Percentiles rank a stretch among this genome's conserved stretches.
Evolutionary conservation across 768 basidiomycete genomes (phyloP).

Genomic region (Xerocomus brunneocitrinus): DNA sequence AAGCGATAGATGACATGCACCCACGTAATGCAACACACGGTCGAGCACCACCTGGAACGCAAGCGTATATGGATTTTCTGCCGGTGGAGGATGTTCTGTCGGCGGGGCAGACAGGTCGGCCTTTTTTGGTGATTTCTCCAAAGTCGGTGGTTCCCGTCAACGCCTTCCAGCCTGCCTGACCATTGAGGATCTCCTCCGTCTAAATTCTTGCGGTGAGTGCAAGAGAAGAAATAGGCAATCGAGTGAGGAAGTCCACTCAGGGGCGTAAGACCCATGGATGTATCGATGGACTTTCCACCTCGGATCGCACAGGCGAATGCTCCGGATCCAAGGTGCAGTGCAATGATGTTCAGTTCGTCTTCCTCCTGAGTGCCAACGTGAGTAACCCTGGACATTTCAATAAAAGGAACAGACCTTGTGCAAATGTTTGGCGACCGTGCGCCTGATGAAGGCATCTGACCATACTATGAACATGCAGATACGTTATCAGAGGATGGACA

Average conservation of each 20-base stretch:
- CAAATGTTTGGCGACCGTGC: constrained; percentile 55
- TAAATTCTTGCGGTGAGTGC: constrained; percentile 17
- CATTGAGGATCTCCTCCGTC: constrained; percentile 74
- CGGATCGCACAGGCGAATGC: constrained; percentile 78
- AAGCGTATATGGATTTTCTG: constrained; percentile 42
- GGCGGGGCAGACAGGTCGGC: constrained; percentile 28
- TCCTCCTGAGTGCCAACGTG: constrained; percentile 30
- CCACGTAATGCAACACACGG: constrained; percentile 66
- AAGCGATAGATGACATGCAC: constrained; percentile 72
- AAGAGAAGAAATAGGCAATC: neutral
- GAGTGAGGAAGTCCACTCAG: constrained; percentile 66
- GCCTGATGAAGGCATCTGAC: constrained; percentile 64
- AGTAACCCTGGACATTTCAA: neutral
- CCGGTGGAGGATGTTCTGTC: constrained; percentile 27
- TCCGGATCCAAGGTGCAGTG: constrained; percentile 88
- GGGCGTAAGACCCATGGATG: constrained; percentile 90
- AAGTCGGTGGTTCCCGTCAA: constrained; percentile 83
- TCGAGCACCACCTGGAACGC: constrained; percentile 82
- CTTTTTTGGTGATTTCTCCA: constrained; percentile 52
- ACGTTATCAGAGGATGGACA: neutral
- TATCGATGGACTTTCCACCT: constrained; percentile 72
- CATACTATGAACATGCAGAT: constrained; percentile 1
- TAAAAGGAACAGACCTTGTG: constrained; percentile 37
- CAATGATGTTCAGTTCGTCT: constrained; percentile 63
- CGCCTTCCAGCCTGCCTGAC: constrained; percentile 72